These are phyloP conservation scores for Zopfia rhizophila DNA, from an alignment of 2,329 filamentous ascomycete genomes.

Conservation along the genomic window DNA sequence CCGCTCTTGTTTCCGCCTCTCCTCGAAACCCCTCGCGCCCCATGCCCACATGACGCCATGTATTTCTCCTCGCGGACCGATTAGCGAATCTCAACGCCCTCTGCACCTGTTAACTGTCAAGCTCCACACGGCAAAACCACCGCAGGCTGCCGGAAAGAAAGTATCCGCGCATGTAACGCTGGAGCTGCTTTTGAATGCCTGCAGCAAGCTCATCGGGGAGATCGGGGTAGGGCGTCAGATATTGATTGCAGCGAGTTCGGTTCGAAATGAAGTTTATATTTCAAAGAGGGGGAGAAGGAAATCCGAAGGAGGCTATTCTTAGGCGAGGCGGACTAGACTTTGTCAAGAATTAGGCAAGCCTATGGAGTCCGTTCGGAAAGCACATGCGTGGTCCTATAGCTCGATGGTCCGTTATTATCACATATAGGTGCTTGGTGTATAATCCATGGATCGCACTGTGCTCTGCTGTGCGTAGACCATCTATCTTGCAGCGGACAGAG, in stretches of 20 bases:
- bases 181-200: conserved; percentile 31
- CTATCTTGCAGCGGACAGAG: conserved; percentile 22
- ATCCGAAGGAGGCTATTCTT: conserved; percentile 32
- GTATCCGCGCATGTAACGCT: conserved; percentile 29
- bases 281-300: conserved; percentile 18
- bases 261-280: conserved; percentile 27
- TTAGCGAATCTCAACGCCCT: conserved; percentile 18
- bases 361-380: background rate
- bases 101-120: conserved; percentile 20
- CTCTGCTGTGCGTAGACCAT: conserved; percentile 15
- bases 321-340: conserved; percentile 20
- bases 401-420: conserved; percentile 36
- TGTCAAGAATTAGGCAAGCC: background rate
- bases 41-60: conserved; percentile 15
- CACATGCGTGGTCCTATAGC: conserved; percentile 10
- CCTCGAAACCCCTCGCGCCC: conserved; percentile 19
- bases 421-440: conserved; percentile 34
- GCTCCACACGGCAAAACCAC: conserved; percentile 14
- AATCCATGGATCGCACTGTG: conserved; percentile 13
- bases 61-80: conserved; percentile 15
- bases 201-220: conserved; percentile 19
- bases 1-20: conserved; percentile 27
- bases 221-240: conserved; percentile 16
- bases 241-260: conserved; percentile 26
- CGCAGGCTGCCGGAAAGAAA: conserved; percentile 18